A percentile compares a stretch with the other conserved stretches of the same genome.
These are phyloP conservation scores for Martiniozyma abietophila DNA, from an alignment of 805 yeast genomes.

Conservation along the genomic window DNA sequence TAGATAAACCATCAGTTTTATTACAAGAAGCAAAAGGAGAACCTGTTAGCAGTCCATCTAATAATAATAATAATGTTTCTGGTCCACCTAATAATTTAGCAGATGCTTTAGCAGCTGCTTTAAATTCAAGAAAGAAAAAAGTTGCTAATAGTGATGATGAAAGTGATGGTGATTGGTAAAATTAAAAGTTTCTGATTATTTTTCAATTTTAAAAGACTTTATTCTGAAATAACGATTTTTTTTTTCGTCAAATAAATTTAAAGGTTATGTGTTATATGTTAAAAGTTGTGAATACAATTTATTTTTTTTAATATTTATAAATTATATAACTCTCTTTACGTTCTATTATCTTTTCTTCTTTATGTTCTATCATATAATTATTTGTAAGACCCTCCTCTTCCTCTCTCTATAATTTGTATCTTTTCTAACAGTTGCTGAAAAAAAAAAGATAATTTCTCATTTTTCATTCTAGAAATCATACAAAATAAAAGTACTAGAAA, in stretches of 20 bases:
- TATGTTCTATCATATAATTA: too few species aligned
- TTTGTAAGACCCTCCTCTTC: too few species aligned
- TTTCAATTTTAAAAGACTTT: background rate
- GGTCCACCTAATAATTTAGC: slow-evolving; percentile 38
- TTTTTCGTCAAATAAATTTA: background rate
- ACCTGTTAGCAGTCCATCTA: slow-evolving; percentile 27
- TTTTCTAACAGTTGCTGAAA: too few species aligned
- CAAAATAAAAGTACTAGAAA: too few species aligned
- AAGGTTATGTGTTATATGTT: too few species aligned
- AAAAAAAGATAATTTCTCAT: too few species aligned
- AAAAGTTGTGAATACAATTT: too few species aligned
- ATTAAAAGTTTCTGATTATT: background rate
- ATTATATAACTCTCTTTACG: background rate
- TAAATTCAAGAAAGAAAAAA: slow-evolving; percentile 71
- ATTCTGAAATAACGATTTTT: too few species aligned
- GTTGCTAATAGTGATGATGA: slow-evolving; percentile 78
- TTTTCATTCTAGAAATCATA: too few species aligned
- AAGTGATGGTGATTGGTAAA: slow-evolving; percentile 69
- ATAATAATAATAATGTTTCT: slow-evolving; percentile 29
- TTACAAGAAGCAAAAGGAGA: slow-evolving; percentile 68
- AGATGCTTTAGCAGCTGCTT: slow-evolving; percentile 49
- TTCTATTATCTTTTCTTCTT: too few species aligned
- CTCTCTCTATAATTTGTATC: too few species aligned
- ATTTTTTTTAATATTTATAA: background rate
- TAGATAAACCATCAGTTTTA: slow-evolving; percentile 69